A percentile compares a stretch with the other conserved stretches of the same genome.
Conservation (phyloP, 2,329 filamentous ascomycete genomes). For the Colletotrichum sp. region DNA sequence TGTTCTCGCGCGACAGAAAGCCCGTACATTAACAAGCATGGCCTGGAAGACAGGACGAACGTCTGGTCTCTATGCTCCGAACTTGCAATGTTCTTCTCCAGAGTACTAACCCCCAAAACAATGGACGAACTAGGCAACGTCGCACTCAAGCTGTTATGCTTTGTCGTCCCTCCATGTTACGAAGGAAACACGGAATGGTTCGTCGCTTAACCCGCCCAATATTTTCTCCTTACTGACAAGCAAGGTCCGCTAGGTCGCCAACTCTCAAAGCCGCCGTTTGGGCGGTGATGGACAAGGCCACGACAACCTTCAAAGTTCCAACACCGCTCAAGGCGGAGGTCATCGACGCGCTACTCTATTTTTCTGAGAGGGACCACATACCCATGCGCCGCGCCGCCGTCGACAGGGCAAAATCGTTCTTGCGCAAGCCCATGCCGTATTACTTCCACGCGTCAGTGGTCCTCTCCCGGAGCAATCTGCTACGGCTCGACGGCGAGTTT, state of each 20-base stretch:
- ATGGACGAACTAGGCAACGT: slow-evolving; percentile 23
- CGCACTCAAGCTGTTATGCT: slow-evolving; percentile 30
- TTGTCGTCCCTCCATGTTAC: slow-evolving; percentile 34
- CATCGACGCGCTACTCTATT: slow-evolving; percentile 34
- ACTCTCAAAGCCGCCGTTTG: slow-evolving; percentile 30
- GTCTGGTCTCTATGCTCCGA: slow-evolving; percentile 26
- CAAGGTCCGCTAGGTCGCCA: slow-evolving; percentile 21
- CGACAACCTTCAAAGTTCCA: slow-evolving; percentile 15
- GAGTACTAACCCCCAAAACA: slow-evolving; percentile 8
- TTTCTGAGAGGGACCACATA: slow-evolving; percentile 34
- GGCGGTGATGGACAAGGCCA: slow-evolving; percentile 27
- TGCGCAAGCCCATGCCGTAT: slow-evolving; percentile 33
- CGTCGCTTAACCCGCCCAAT: background rate
- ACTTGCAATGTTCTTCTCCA: background rate
- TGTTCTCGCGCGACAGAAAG: slow-evolving; percentile 2
- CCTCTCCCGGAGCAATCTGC: slow-evolving; percentile 35
- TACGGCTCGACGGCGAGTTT: slow-evolving; percentile 29
- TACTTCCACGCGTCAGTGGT: slow-evolving; percentile 34
- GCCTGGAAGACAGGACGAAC: slow-evolving; percentile 23
- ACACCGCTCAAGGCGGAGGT: slow-evolving; percentile 21
- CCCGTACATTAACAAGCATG: slow-evolving; percentile 18
- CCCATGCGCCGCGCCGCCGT: slow-evolving; percentile 28
- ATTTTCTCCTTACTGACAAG: background rate
- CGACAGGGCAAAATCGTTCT: slow-evolving; percentile 25
- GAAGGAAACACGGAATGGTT: slow-evolving; percentile 36